Evolutionary conservation across 1,284 basidiomycete species (phyloP).

Genomic region (Heterobasidion parviporum): DNA sequence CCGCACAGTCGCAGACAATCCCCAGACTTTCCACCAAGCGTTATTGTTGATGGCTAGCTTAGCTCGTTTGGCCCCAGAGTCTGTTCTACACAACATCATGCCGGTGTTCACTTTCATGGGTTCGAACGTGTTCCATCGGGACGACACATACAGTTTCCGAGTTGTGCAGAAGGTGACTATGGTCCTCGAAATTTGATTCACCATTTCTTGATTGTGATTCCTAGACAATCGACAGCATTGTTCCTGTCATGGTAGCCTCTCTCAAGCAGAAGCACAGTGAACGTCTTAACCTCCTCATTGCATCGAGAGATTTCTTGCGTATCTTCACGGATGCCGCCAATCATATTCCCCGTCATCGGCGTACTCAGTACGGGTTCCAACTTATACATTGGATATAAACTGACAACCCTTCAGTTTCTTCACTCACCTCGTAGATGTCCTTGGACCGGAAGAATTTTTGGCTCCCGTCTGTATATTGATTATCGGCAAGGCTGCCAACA

Average conservation of each 20-base stretch:
- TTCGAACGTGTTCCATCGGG: constrained; percentile 90
- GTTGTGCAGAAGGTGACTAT: constrained; percentile 81
- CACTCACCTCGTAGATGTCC: constrained; percentile 79
- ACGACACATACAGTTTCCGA: constrained; percentile 92
- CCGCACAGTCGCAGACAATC: constrained; percentile 74
- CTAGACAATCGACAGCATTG: constrained; percentile 87
- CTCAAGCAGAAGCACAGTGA: constrained; percentile 47
- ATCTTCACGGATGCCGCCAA: constrained; percentile 85
- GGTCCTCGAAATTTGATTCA: background rate
- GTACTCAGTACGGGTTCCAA: constrained; percentile 55
- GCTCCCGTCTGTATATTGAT: constrained; percentile 83
- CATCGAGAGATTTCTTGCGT: constrained; percentile 68
- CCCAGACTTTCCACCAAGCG: constrained; percentile 92
- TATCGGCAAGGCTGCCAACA: constrained; percentile 71
- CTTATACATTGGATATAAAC: background rate
- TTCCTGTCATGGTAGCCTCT: constrained; percentile 86
- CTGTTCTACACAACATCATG: constrained; percentile 93
- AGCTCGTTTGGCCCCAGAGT: constrained; percentile 81
- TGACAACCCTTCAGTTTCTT: constrained; percentile 62
- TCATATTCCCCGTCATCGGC: constrained; percentile 83
- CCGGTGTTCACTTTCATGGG: constrained; percentile 99
- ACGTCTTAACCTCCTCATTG: constrained; percentile 56
- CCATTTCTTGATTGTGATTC: background rate
- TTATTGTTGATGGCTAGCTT: constrained; percentile 85
- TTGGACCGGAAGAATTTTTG: constrained; percentile 79